Evolutionary conservation across 2,329 filamentous ascomycete genomes (phyloP).

Genomic region (Pseudocercospora macadamiae): DNA sequence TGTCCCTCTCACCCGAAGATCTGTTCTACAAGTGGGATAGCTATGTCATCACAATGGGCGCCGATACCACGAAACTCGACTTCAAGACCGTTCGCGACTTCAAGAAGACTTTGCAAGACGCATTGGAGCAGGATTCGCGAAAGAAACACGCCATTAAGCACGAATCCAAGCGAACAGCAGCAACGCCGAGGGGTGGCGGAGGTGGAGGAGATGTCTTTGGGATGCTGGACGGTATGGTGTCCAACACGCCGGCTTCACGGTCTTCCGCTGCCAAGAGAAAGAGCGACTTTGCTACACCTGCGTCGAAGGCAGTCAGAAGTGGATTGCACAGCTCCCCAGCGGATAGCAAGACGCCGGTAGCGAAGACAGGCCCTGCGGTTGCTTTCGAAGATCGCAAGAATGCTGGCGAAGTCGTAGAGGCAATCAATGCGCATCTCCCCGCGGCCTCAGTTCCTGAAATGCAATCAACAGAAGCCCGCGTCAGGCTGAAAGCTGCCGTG

Average conservation of each 20-base stretch:
- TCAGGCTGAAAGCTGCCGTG: constrained; percentile 82
- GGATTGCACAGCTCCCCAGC: constrained; percentile 52
- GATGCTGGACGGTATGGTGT: constrained; percentile 53
- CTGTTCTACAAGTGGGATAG: constrained; percentile 99
- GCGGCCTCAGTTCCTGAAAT: constrained; percentile 51
- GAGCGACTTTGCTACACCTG: constrained; percentile 54
- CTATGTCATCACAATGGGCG: constrained; percentile 92
- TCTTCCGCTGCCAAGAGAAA: constrained; percentile 53
- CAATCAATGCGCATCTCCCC: constrained; percentile 74
- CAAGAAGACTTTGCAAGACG: constrained; percentile 84
- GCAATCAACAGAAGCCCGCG: constrained; percentile 73
- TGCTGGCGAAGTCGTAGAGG: constrained; percentile 78
- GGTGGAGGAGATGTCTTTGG: constrained; percentile 72
- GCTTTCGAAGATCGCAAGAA: constrained; percentile 75
- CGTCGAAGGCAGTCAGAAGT: constrained; percentile 48
- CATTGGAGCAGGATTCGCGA: constrained; percentile 74
- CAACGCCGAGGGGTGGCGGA: constrained; percentile 61
- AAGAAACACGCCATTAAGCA: constrained; percentile 61
- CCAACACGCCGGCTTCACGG: constrained; percentile 45
- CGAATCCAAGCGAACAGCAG: constrained; percentile 61
- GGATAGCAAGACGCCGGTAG: constrained; percentile 40
- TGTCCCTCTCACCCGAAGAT: constrained; percentile 80
- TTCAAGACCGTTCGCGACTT: constrained; percentile 74
- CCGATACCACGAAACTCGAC: constrained; percentile 72
- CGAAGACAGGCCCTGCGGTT: constrained; percentile 39